Evolutionary conservation across 306 rosid genomes (phyloP).

Genomic region (Alnus rubra): DNA sequence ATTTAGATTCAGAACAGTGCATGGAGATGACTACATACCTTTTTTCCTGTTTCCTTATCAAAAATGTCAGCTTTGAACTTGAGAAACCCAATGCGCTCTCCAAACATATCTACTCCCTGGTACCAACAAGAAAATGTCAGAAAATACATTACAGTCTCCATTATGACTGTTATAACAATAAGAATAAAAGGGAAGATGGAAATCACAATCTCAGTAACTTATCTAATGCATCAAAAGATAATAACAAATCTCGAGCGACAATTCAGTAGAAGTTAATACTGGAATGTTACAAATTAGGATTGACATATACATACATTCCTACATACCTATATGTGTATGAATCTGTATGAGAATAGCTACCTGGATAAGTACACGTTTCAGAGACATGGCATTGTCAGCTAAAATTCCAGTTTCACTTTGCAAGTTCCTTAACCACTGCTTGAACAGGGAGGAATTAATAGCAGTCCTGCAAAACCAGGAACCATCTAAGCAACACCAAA

Average conservation of each 20-base stretch:
- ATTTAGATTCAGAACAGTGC: constrained; percentile 11
- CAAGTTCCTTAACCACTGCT: constrained; percentile 78
- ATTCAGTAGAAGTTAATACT: neutral
- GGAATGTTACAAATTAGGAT: neutral
- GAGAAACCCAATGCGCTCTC: constrained; percentile 79
- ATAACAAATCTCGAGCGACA: neutral
- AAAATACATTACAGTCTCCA: neutral
- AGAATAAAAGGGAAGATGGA: neutral
- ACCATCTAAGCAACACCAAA: constrained; percentile 2
- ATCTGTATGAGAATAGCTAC: constrained; percentile 26
- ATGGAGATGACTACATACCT: constrained; percentile 45
- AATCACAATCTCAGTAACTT: neutral
- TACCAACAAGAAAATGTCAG: constrained; percentile 5
- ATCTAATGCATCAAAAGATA: neutral
- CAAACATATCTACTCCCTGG: constrained; percentile 96
- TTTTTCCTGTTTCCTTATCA: constrained; percentile 70
- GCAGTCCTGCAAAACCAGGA: constrained; percentile 61
- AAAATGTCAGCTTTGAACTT: constrained; percentile 83
- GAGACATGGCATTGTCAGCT: constrained; percentile 53
- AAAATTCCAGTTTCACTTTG: constrained; percentile 75
- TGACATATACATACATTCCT: neutral
- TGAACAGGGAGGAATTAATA: constrained; percentile 76
- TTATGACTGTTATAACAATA: neutral
- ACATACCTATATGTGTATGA: neutral
- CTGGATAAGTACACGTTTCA: constrained; percentile 78